Base-by-base conservation (phyloP, 352 stramenopile genomes). In the Globisporangium carolinianum region DNA sequence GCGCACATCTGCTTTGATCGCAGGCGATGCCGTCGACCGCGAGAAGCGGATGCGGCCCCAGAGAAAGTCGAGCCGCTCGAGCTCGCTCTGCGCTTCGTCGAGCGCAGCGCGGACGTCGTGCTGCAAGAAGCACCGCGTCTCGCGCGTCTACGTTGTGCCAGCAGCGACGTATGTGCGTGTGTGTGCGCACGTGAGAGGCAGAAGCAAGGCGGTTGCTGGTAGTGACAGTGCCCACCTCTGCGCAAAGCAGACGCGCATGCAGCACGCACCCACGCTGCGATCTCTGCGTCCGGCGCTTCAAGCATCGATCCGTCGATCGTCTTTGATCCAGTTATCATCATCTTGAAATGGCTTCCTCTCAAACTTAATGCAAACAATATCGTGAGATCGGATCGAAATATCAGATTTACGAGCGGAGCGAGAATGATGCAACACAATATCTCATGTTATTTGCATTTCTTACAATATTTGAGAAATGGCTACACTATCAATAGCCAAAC, bases 1-100 rank as follows among this genome's bases (percentile, higher is more conserved):
- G 38, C 78, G 80, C 54, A 92, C 74, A 17, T 88, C 76, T 5
- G 71, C 80, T 60, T 88, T 89, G 61, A 92, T 75, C 9, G 60
- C 64, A 3, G 75, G 65, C 32, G 71, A 76, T 15, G 63, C 43
- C 15, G 62, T 68, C 14, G 67, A 58, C 18, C 78, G 79, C 48
- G 80, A 78, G 48, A 84, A 82, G 17, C 83, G 83, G 53, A 92
- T 92, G 57, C 78, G 71, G 6, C 83, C 80, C 79, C 83, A 92
- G 38, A 92, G 73, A 58, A 92, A 86, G 59, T 92, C 79, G n/a
- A 92, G 74, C 17, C 76, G 83, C 62, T 92, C 83, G 8, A 92
- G 64, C 55, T 92, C 83, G 14, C 83, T 71, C 47, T 78, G 61
- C 37, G 79, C 77, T 17, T 67, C 73, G 46, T 77, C 64, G 17